Evolutionary conservation across 805 yeast genomes (phyloP), one percentile per base, ranked within the genome.

Genomic region (Wickerhamiella spandovensis): DNA sequence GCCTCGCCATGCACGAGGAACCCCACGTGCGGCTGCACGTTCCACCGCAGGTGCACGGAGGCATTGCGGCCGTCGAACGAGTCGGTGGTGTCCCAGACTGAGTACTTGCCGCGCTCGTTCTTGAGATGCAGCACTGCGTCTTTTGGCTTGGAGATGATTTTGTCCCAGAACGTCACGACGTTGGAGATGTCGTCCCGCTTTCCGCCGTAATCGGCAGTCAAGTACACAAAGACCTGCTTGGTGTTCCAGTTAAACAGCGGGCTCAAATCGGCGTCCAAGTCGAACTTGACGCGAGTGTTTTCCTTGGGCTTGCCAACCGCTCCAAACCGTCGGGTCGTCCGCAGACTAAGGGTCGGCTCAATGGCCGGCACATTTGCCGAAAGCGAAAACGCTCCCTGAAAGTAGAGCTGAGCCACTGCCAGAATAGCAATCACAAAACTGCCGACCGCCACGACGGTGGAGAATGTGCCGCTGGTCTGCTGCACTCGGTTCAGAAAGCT

Each of bases 161-260:
- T 76, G 67, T 90, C 97, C 98, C 98, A 90, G 61, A 84, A 80
- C 0, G 90, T 83, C 38, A 89, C 84, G 55, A 80, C 79, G 65
- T 81, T 83, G 2, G 65, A 46, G 46, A 59, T 61, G 44, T 58
- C 61, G 49, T 54, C 52, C 51, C 66, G 58, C 47, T 61, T 61
- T 1, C 71, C 73, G 42, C 72, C 95, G 59, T 89, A 89, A 61
- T 86, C 90, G 1, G 94, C 95, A 2, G 94, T 84, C 54, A 92
- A 71, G 61, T 90, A 92, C 5, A 82, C 84, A 61, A 92, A 90
- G n/a, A 90, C 79, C 66, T 90, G 97, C 63, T 90, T 90, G 12
- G 98, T 92, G 67, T 90, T 92, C 96, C 97, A 90, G 66, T 84
- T 88, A 75, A 89, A 89, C 48, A 92, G 72, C 1, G 86, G 81